phyloP scores from a whole-genome alignment of 345 rosid species.

The Salix dunnii region DNA sequence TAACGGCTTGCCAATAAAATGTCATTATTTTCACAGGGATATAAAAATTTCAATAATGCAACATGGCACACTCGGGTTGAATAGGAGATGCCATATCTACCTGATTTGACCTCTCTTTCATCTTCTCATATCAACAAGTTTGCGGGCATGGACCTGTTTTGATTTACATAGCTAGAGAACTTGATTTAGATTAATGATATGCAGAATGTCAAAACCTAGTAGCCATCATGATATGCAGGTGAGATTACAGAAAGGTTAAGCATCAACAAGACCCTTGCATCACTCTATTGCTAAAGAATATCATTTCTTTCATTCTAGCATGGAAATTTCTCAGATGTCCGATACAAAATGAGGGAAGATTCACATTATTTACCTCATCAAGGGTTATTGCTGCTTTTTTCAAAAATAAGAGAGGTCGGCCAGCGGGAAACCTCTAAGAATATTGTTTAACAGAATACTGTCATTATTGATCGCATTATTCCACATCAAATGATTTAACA shows the following conservation, averaged over 20 bases:
- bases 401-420: not conserved
- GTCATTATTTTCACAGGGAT: not conserved
- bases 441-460: not conserved
- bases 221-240: not conserved
- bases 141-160: not conserved
- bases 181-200: not conserved
- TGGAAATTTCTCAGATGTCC: not conserved
- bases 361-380: slow-evolving; percentile 16
- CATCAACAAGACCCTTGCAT: not conserved
- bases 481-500: not conserved
- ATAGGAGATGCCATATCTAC: not conserved
- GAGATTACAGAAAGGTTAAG: not conserved
- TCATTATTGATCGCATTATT: not conserved
- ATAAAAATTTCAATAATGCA: not conserved
- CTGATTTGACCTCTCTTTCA: not conserved
- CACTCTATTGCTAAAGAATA: not conserved
- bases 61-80: not conserved
- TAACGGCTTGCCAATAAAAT: not conserved
- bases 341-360: slow-evolving; percentile 15
- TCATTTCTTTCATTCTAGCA: not conserved
- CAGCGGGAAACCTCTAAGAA: slow-evolving; percentile 9
- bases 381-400: not conserved
- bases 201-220: not conserved
- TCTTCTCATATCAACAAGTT: not conserved
- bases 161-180: not conserved